phyloP scores from a whole-genome alignment of 1,139 yeast genomes.

The Saccharomycopsis crataegensis region DNA sequence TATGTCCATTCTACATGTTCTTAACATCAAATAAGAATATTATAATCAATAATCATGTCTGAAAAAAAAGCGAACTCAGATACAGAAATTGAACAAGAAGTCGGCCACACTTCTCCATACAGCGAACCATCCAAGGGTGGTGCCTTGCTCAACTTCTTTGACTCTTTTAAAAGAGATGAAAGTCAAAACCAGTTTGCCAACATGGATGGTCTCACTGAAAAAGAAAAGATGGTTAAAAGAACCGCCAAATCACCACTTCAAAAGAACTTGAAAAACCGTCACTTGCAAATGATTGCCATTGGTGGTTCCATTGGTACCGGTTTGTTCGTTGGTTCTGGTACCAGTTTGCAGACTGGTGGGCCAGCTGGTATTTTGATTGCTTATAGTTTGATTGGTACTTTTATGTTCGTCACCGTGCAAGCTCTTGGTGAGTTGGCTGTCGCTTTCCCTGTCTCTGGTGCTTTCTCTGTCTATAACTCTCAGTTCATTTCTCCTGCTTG shows the following conservation, averaged over 20 bases:
- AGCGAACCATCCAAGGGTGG: conserved; percentile 4
- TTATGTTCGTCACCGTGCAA: conserved; percentile 61
- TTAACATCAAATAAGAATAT: too few species aligned
- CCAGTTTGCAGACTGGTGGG: conserved; percentile 57
- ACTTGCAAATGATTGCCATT: conserved; percentile 74
- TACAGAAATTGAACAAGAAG: conserved; percentile 18
- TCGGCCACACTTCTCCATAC: conserved; percentile 10
- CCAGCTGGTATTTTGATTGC: conserved; percentile 59
- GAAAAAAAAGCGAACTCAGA: conserved; percentile 19
- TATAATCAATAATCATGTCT: conserved; percentile 6
- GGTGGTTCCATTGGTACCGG: conserved; percentile 81
- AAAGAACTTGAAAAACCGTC: conserved; percentile 54
- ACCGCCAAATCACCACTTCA: conserved; percentile 68
- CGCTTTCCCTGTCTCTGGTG: conserved; percentile 61
- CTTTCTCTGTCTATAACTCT: conserved; percentile 58
- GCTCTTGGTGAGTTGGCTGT: conserved; percentile 64
- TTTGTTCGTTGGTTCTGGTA: conserved; percentile 55
- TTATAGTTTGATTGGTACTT: conserved; percentile 40
- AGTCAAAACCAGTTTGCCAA: conserved; percentile 57
- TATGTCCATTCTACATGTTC: too few species aligned
- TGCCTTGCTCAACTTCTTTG: conserved; percentile 38
- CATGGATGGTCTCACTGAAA: conserved; percentile 38
- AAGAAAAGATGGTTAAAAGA: conserved; percentile 58
- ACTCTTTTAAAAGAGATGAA: conserved; percentile 52
- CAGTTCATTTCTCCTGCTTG: conserved; percentile 62